Percentiles rank a stretch among this genome's conserved stretches.
Conservation (phyloP, 192 early-diverging fungal species). For the Podila epicladia region DNA sequence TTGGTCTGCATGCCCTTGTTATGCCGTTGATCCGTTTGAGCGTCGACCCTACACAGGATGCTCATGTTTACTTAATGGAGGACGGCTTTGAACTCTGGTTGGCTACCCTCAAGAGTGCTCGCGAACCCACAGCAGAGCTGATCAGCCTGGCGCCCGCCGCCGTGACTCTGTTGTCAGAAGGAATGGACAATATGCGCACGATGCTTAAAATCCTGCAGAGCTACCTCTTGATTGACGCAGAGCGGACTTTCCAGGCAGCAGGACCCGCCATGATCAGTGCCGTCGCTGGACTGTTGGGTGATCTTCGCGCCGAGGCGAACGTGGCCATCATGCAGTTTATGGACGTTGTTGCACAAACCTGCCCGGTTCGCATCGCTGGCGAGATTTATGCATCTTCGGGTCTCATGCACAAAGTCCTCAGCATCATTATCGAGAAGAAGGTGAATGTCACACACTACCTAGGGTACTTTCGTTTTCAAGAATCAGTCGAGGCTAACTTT, state of each 20-base stretch:
- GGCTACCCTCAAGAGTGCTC: conserved; percentile 77
- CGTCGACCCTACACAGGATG: conserved; percentile 70
- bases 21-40: conserved; percentile 82
- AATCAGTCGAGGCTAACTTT: background rate
- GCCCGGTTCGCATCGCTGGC: conserved; percentile 55
- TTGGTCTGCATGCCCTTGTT: conserved; percentile 76
- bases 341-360: conserved; percentile 62
- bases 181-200: conserved; percentile 78
- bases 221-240: conserved; percentile 76
- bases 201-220: conserved; percentile 88
- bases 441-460: background rate
- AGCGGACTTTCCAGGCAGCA: conserved; percentile 64
- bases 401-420: conserved; percentile 65
- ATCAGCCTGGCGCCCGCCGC: conserved; percentile 68
- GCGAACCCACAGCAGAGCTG: conserved; percentile 61
- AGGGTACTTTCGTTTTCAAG: background rate
- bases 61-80: conserved; percentile 86
- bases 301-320: conserved; percentile 67
- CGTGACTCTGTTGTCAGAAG: conserved; percentile 73
- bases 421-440: conserved; percentile 61
- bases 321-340: conserved; percentile 68
- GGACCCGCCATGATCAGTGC: conserved; percentile 49
- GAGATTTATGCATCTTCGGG: conserved; percentile 64
- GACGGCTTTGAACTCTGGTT: conserved; percentile 94
- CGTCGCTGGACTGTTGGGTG: conserved; percentile 61